Evolutionary conservation across 139 green algal genomes (phyloP), one percentile per base, ranked within the genome.

Genomic region (Closterium sp.): DNA sequence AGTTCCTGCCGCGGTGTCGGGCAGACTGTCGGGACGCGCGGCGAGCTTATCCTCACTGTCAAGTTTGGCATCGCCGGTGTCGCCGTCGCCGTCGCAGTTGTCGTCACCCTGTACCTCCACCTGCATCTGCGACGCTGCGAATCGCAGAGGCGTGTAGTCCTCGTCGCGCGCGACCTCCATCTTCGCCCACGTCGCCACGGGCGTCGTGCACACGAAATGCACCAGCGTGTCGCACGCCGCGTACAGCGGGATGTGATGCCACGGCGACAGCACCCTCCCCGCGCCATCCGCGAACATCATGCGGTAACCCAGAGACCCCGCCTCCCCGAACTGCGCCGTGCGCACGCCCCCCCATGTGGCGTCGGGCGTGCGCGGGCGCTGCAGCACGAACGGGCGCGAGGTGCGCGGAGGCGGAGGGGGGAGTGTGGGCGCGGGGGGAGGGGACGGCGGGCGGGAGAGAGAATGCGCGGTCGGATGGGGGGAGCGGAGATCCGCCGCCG

Each of bases 231-330:
- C 34, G 28, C 31, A 33, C 19, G 43, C 89, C 34, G 33, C 33
- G 33, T 64, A 84, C 69, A 91, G 87, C 32, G 87, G 87, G 10
- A 91, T 30, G 33, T 83, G 34, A 31, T 91, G 87, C 87, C 87
- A 91, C 23, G 87, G 34, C 21, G 87, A 91, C 87, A 91, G 21
- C 87, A 87, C 5, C 5, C 87, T 35, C 33, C 81, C 55, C 87
- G 43, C 36, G 3, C 25, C 30, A 8, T 31, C 66, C 35, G 28
- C 83, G 36, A 91, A 87, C 34, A 85, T 34, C 35, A 91, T 34
- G 25, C 88, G 88, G 88, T 91, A 91, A 34, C 66, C 88, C 36
- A 91, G 83, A 34, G 30, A 90, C 34, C 88, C 88, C 88, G n/a
- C 88, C 12, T 33, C 35, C 64, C 88, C 88, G 33, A 81, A 66